phyloP scores from a whole-genome alignment of 1,139 yeast genomes.

The Williopsis jadinii region DNA sequence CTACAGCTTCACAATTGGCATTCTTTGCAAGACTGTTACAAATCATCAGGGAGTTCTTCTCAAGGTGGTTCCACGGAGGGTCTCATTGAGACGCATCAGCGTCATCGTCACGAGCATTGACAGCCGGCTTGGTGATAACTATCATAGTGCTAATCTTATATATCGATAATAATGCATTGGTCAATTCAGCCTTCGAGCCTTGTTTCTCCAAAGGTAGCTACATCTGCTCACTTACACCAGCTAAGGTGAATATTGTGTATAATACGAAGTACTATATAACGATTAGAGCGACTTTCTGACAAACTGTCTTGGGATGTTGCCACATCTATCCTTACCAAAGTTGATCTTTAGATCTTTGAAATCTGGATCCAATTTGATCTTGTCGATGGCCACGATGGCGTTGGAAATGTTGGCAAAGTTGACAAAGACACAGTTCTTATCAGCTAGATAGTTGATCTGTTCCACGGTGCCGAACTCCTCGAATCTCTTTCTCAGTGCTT shows the following conservation, averaged over 20 bases:
- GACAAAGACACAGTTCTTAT: slow-evolving; percentile 86
- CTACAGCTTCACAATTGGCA: not conserved
- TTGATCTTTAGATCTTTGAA: slow-evolving; percentile 57
- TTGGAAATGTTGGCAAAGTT: slow-evolving; percentile 83
- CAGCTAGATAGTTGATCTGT: slow-evolving; percentile 79
- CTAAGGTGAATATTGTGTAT: no score
- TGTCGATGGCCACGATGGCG: slow-evolving; percentile 79
- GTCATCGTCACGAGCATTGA: no score
- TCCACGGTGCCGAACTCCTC: slow-evolving; percentile 86
- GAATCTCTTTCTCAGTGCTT: slow-evolving; percentile 65
- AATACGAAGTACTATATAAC: no score
- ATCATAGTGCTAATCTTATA: no score
- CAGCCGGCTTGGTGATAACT: no score
- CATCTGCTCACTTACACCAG: no score
- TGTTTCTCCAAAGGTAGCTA: no score
- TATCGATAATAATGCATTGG: no score
- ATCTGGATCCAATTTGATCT: slow-evolving; percentile 43
- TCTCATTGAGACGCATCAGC: no score
- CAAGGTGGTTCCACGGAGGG: slow-evolving; percentile 14
- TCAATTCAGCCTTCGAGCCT: no score
- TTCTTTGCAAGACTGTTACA: slow-evolving; percentile 16
- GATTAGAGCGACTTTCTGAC: slow-evolving; percentile 9
- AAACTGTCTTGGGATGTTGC: slow-evolving; percentile 44
- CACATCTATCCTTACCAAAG: slow-evolving; percentile 84
- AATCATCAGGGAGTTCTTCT: slow-evolving; percentile 17